phyloP scores from a whole-genome alignment of 306 rosid genomes.

The Cyamopsis tetragonoloba region DNA sequence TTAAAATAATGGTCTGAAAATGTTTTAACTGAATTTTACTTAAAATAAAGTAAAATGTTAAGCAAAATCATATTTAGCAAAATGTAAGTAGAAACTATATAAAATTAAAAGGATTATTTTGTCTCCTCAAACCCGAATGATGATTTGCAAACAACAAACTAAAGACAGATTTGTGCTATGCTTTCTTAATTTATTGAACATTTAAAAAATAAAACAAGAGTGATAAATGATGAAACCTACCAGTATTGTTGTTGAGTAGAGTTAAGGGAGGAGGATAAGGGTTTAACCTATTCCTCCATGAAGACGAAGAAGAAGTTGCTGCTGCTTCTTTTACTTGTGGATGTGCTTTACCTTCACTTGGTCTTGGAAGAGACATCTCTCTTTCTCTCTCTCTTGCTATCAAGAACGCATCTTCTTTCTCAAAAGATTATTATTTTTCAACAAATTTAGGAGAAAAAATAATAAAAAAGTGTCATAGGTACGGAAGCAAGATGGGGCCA shows the following conservation, averaged over 20 bases:
- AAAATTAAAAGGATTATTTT: too few relatives aligned
- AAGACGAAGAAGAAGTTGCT: conserved; percentile 22
- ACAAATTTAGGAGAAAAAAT: not conserved
- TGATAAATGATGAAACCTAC: conserved; percentile 18
- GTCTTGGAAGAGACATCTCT: conserved; percentile 30
- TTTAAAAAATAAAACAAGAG: not conserved
- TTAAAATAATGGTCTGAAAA: too few relatives aligned
- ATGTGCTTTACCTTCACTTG: not conserved
- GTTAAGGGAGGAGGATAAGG: conserved; percentile 26
- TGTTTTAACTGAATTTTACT: too few relatives aligned
- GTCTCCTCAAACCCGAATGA: too few relatives aligned
- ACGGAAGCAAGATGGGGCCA: not conserved
- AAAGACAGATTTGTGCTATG: not conserved
- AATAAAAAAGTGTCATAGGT: not conserved
- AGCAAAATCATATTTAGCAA: too few relatives aligned
- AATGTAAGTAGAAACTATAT: too few relatives aligned
- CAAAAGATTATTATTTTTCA: not conserved
- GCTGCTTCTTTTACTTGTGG: not conserved
- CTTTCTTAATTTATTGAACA: not conserved
- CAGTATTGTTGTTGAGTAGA: conserved; percentile 36
- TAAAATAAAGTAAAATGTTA: too few relatives aligned
- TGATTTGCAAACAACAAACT: not conserved
- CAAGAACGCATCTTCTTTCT: not conserved
- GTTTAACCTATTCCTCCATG: conserved; percentile 43
- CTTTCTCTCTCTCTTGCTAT: not conserved